phyloP scores from a whole-genome alignment of 176 grass and related monocot species.

The Musa acuminata region DNA sequence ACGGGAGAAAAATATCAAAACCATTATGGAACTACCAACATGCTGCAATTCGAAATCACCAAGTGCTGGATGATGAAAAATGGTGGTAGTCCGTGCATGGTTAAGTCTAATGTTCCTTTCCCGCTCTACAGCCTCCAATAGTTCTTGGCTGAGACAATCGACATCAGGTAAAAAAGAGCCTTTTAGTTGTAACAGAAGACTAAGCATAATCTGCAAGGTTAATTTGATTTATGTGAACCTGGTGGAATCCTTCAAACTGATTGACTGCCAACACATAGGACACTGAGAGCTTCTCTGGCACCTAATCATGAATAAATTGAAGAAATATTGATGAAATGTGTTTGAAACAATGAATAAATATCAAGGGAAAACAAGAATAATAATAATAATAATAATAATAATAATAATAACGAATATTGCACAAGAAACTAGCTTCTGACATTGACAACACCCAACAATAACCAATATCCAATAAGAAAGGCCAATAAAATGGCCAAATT shows the following conservation, averaged over 20 bases:
- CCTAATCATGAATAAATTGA: constrained; percentile 28
- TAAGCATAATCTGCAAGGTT: constrained; percentile 6
- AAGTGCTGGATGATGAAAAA: constrained; percentile 69
- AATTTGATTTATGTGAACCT: constrained; percentile 36
- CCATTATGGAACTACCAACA: constrained; percentile 33
- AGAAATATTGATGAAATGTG: neutral
- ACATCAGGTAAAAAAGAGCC: neutral
- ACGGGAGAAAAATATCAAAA: neutral
- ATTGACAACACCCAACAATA: too few relatives aligned
- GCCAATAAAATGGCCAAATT: neutral
- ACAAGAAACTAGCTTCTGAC: neutral
- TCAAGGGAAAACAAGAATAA: neutral
- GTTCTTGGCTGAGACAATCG: constrained; percentile 49
- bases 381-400: constrained; percentile 25
- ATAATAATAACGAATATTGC: neutral
- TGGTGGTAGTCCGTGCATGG: constrained; percentile 41
- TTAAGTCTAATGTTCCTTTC: constrained; percentile 69
- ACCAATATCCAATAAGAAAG: neutral
- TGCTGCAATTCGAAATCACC: constrained; percentile 79
- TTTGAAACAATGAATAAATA: neutral
- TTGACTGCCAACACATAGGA: constrained; percentile 88
- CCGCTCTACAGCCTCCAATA: constrained; percentile 57
- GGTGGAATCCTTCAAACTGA: constrained; percentile 78
- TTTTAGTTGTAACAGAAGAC: constrained; percentile 2
- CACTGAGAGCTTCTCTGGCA: constrained; percentile 95